phyloP scores from a whole-genome alignment of 371 early-diverging fungal genomes.

The Coemansia linderi region DNA sequence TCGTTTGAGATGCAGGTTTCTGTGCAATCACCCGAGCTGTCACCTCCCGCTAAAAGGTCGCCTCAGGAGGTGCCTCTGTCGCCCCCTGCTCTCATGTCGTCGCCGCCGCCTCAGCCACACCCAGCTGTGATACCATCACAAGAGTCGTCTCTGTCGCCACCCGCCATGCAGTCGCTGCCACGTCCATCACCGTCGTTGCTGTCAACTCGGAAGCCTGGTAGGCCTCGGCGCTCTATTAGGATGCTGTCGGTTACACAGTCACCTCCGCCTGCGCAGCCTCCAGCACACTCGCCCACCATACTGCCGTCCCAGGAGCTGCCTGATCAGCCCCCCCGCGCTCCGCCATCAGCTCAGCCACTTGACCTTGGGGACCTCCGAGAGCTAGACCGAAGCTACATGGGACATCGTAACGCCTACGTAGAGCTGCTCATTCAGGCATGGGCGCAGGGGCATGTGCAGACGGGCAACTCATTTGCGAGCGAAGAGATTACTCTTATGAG shows the following conservation, averaged over 20 bases:
- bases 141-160: not conserved
- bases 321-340: not conserved
- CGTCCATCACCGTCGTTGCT: not conserved
- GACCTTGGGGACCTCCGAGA: not conserved
- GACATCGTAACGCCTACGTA: not conserved
- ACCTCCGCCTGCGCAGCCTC: no score
- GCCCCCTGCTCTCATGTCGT: not conserved
- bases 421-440: not conserved
- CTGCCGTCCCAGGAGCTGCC: not conserved
- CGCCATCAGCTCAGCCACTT: not conserved
- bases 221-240: no score
- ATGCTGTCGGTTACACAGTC: no score
- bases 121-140: no score
- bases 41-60: not conserved
- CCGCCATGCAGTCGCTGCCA: not conserved
- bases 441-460: slow-evolving; percentile 10
- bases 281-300: not conserved
- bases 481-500: slow-evolving; percentile 9
- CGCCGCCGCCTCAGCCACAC: not conserved
- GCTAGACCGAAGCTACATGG: not conserved
- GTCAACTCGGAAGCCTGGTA: no score
- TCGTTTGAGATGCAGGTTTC: no score
- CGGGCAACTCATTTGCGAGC: not conserved
- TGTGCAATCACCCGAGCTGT: no score
- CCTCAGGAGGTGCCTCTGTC: not conserved